Evolutionary conservation across 331 rosid genomes (phyloP).

Genomic region (Cydonia oblonga): DNA sequence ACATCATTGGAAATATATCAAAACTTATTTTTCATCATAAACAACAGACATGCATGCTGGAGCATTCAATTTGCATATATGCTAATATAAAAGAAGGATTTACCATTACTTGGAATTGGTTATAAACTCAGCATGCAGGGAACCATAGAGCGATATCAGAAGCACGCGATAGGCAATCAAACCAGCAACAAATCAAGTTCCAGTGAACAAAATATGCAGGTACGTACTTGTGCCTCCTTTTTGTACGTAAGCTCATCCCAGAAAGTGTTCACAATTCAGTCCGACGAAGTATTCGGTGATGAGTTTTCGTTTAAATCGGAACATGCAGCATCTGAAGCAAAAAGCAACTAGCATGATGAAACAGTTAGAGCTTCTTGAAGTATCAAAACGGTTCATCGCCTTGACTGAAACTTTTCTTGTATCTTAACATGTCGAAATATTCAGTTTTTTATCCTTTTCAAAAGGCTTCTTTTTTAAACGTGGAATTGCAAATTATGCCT

Average conservation of each 20-base stretch:
- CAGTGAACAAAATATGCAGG: slow-evolving; percentile 52
- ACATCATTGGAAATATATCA: too few relatives aligned
- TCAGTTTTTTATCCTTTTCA: not conserved
- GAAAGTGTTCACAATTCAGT: not conserved
- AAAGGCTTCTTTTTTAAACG: not conserved
- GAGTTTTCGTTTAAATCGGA: not conserved
- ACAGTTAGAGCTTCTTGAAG: slow-evolving; percentile 67
- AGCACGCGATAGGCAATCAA: slow-evolving; percentile 34
- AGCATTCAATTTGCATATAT: not conserved
- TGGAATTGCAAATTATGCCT: slow-evolving; percentile 7
- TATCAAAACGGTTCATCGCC: slow-evolving; percentile 50
- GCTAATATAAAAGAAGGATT: not conserved
- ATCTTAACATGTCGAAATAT: not conserved
- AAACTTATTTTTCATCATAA: too few relatives aligned
- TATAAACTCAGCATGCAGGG: slow-evolving; percentile 40
- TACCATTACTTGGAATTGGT: not conserved
- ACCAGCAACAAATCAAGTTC: slow-evolving; percentile 7
- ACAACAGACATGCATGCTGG: not conserved
- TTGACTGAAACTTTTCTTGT: slow-evolving; percentile 7
- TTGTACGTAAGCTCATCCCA: slow-evolving; percentile 8
- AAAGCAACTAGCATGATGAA: slow-evolving; percentile 57
- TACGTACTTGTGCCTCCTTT: not conserved
- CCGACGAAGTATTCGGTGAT: not conserved
- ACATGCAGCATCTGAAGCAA: slow-evolving; percentile 52
- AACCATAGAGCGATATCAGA: slow-evolving; percentile 53